Conservation (phyloP, 768 basidiomycete genomes). For the Trametes cingulata region DNA sequence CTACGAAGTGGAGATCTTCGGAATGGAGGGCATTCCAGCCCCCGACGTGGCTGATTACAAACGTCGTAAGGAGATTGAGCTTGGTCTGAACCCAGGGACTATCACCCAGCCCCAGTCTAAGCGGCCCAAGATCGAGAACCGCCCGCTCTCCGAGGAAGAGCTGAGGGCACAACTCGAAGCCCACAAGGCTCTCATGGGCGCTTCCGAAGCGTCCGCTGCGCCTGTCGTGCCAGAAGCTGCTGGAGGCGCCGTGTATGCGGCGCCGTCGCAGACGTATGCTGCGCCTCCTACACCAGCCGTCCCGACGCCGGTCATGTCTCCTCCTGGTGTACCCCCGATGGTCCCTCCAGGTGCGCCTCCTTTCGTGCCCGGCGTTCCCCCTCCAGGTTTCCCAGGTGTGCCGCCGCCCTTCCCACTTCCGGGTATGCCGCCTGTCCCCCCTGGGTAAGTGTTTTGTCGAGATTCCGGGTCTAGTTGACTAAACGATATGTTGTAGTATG, state of each 20-base stretch:
- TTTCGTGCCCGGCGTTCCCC: conserved; percentile 35
- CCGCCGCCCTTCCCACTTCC: conserved; percentile 44
- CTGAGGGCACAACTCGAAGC: conserved; percentile 82
- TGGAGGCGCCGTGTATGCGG: conserved; percentile 68
- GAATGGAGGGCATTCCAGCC: conserved; percentile 97
- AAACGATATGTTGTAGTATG: conserved; percentile 32
- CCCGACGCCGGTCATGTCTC: conserved; percentile 41
- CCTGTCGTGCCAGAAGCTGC: conserved; percentile 43
- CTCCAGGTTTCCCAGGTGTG: conserved; percentile 43
- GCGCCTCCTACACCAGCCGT: conserved; percentile 40
- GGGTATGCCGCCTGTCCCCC: conserved; percentile 53
- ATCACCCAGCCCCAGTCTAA: conserved; percentile 82
- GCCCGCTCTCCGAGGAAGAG: conserved; percentile 78
- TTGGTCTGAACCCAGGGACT: conserved; percentile 79
- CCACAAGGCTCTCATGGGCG: conserved; percentile 91
- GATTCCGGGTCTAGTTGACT: neutral
- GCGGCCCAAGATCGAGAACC: conserved; percentile 78
- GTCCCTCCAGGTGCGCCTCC: conserved; percentile 36
- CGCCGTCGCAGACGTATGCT: conserved; percentile 71
- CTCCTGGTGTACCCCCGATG: conserved; percentile 44
- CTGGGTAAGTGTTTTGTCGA: conserved; percentile 46
- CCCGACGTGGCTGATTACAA: conserved; percentile 96
- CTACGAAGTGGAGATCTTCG: conserved; percentile 98
- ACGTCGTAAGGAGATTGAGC: conserved; percentile 91
- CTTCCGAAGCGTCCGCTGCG: conserved; percentile 36